Percentiles rank a stretch among this genome's conserved stretches.
Conservation (phyloP, 2,329 filamentous ascomycete genomes). For the Penicillium sp. region DNA sequence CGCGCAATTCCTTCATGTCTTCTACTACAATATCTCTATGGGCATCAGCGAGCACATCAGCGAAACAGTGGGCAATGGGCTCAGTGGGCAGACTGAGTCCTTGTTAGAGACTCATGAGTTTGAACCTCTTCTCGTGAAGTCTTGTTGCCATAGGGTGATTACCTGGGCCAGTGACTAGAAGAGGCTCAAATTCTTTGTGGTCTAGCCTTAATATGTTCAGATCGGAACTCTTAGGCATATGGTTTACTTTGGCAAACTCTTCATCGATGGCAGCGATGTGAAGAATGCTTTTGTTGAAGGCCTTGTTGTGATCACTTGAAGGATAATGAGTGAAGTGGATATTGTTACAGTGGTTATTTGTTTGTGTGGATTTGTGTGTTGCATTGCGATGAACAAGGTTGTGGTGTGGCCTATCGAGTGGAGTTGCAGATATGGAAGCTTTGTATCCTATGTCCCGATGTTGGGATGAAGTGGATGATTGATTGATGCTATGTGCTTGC, state of each 20-base stretch:
- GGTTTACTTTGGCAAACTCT: not conserved
- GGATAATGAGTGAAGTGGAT: conserved; percentile 6
- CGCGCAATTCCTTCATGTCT: conserved; percentile 26
- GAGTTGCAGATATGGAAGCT: not conserved
- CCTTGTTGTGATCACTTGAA: conserved; percentile 13
- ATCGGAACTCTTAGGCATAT: not conserved
- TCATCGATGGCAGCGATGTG: conserved; percentile 6
- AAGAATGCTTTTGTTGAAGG: conserved; percentile 11
- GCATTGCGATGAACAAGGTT: not conserved
- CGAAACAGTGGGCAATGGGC: conserved; percentile 40
- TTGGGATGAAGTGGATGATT: conserved; percentile 15
- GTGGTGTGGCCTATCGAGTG: not conserved
- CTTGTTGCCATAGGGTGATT: conserved; percentile 20
- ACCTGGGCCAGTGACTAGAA: conserved; percentile 15
- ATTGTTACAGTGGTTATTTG: not conserved
- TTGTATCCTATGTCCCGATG: not conserved
- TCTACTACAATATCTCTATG: conserved; percentile 20
- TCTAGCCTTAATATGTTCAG: not conserved
- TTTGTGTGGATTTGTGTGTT: conserved; percentile 11
- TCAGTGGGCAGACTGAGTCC: conserved; percentile 11
- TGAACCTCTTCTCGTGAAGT: conserved; percentile 2
- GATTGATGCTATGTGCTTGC: conserved; percentile 59
- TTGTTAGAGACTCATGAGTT: not conserved
- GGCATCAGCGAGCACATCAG: conserved; percentile 57
- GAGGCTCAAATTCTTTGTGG: not conserved